Percentiles rank a stretch among this genome's conserved stretches.
Conservation (phyloP, 1,139 yeast genomes). For the Pichia sp. region DNA sequence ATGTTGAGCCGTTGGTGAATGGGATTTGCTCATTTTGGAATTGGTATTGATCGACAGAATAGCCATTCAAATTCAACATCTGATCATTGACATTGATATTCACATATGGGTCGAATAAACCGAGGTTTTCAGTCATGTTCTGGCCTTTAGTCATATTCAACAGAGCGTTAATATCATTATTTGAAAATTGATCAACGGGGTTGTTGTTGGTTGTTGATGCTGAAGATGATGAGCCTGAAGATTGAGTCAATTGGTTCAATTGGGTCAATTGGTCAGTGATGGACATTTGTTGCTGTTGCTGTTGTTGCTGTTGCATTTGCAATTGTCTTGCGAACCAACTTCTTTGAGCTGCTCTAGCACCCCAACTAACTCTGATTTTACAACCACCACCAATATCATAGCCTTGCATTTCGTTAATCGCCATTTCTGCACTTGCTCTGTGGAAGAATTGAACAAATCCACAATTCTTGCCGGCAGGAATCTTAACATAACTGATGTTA, state of each 20-base stretch:
- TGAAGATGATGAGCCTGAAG: constrained; percentile 21
- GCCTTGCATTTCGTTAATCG: constrained; percentile 73
- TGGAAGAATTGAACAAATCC: constrained; percentile 67
- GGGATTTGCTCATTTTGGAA: constrained; percentile 28
- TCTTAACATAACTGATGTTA: constrained; percentile 59
- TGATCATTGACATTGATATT: constrained; percentile 17
- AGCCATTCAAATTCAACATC: constrained; percentile 16
- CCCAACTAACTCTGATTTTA: constrained; percentile 72
- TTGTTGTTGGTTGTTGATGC: constrained; percentile 18
- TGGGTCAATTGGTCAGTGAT: constrained; percentile 2
- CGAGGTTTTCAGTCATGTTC: constrained; percentile 18
- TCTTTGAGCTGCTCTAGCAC: constrained; percentile 40
- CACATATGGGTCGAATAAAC: constrained; percentile 18
- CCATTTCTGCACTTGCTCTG: constrained; percentile 69
- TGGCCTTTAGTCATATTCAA: constrained; percentile 17
- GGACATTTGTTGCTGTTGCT: constrained; percentile 21
- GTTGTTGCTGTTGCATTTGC: constrained; percentile 28
- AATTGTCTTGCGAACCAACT: constrained; percentile 34
- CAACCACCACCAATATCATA: constrained; percentile 63
- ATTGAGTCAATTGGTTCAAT: constrained; percentile 15
- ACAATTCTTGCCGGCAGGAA: constrained; percentile 70
- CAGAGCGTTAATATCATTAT: constrained; percentile 16
- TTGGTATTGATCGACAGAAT: constrained; percentile 17
- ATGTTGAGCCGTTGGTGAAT: constrained; percentile 23
- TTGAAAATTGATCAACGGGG: constrained; percentile 14